These are phyloP conservation scores for Blastomyces percursus DNA, from an alignment of 2,329 filamentous ascomycete genomes.

Conservation along the genomic window DNA sequence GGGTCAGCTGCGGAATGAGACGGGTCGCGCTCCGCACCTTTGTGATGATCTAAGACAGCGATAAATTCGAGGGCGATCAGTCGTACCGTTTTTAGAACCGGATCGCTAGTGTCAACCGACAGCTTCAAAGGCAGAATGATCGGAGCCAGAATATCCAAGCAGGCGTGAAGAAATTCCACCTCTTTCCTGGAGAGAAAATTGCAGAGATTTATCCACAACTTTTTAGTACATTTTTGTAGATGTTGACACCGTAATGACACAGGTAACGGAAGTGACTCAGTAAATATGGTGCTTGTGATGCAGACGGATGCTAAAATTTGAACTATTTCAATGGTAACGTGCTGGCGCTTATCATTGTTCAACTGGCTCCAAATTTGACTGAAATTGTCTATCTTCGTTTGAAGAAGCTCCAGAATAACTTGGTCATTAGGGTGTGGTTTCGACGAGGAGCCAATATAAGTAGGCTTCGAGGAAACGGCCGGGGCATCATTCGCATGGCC, in stretches of 20 bases:
- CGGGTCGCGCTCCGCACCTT: constrained; percentile 16
- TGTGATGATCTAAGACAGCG: constrained; percentile 23
- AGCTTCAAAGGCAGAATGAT: constrained; percentile 21
- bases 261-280: constrained; percentile 26
- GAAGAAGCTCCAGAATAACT: constrained; percentile 36
- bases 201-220: constrained; percentile 29
- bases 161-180: constrained; percentile 21
- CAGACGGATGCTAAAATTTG: constrained; percentile 42
- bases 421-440: constrained; percentile 27
- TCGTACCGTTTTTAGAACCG: constrained; percentile 18
- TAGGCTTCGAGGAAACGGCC: background rate
- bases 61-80: constrained; percentile 22
- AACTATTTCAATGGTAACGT: constrained; percentile 41
- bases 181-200: constrained; percentile 23
- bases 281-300: constrained; percentile 31
- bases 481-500: background rate
- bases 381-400: constrained; percentile 37
- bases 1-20: constrained; percentile 19
- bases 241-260: constrained; percentile 21
- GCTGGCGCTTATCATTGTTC: constrained; percentile 32
- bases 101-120: constrained; percentile 13
- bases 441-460: constrained; percentile 18
- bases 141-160: constrained; percentile 26
- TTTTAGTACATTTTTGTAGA: constrained; percentile 20
- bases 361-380: constrained; percentile 35